Evolutionary conservation across 2,329 filamentous ascomycete genomes (phyloP), one percentile per base, ranked within the genome.

Genomic region (Talaromyces sp.): DNA sequence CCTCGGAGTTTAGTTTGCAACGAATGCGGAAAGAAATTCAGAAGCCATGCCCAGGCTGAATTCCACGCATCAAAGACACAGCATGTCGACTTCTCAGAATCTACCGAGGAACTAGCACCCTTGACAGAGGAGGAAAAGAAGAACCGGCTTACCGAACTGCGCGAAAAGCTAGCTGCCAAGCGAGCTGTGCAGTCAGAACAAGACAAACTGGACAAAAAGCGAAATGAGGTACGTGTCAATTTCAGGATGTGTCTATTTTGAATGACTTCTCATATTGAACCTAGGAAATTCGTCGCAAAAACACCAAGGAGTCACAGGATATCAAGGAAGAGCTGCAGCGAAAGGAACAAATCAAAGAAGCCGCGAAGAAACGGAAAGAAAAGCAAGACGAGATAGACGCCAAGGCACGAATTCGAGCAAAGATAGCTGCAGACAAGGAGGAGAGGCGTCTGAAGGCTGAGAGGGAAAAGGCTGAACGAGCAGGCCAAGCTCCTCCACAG

Each of bases 361-460:
- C 92, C 0, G 88, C 88, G 58, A 85, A 87, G 69, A 97, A 97
- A 81, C 88, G 88, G 59, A 85, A 88, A 70, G 95, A 99, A 80
- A 97, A 97, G 80, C 80, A 85, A 49, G 91, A 89, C 17, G 95
- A 98, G 58, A 75, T 89, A 9, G 91, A 92, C 51, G 93, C 92
- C 11, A 95, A 93, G 81, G 91, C 89, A 76, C 86, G 90, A 39
- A 93, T 97, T 74, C 89, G 92, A 78, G 93, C 92, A 61, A 93
- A 93, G 82, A 96, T 99, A 66, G 93, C 95, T 68, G 93, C 90
- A 15, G 93, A 98, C 79, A 97, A 96, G 81, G 90, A 91, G 68
- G 92, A 93, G 70, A 87, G 95, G 59, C 88, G 90, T 65, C 84
- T 89, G 66, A 96, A 95, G 74, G 88, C 91, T 3, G 95, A 96